phyloP scores from a whole-genome alignment of 108 stramenopile species.

The Licmophora abbreviata region DNA sequence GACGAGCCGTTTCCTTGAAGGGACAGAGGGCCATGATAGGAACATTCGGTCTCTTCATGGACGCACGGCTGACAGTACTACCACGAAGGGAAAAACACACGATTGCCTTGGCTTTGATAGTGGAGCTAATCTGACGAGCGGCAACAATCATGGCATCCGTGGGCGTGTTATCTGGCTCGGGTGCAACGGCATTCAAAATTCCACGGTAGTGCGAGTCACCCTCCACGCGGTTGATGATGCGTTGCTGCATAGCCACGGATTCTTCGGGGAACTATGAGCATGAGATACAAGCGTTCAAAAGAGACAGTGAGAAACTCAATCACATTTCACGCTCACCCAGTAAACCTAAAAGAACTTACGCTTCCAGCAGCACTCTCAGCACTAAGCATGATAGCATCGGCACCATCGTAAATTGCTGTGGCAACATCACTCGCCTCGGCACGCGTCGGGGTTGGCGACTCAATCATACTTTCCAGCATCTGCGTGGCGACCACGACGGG shows the following conservation, averaged over 20 bases:
- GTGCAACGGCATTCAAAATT: slow-evolving; percentile 34
- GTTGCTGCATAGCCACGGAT: slow-evolving; percentile 89
- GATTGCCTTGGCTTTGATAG: slow-evolving; percentile 80
- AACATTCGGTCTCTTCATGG: slow-evolving; percentile 79
- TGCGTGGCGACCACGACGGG: slow-evolving; percentile 90
- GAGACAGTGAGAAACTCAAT: no score
- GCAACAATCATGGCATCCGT: slow-evolving; percentile 90
- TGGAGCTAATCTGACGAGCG: slow-evolving; percentile 60
- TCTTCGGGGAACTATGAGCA: slow-evolving; percentile 77
- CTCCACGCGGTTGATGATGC: slow-evolving; percentile 91
- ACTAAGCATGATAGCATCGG: slow-evolving; percentile 94
- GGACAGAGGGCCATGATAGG: slow-evolving; percentile 94
- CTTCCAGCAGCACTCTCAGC: slow-evolving; percentile 88
- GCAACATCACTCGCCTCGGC: slow-evolving; percentile 93
- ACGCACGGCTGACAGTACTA: slow-evolving; percentile 76
- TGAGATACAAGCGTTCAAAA: background rate
- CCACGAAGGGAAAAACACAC: slow-evolving; percentile 87
- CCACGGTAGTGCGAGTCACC: slow-evolving; percentile 69
- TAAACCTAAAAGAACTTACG: slow-evolving; percentile 17
- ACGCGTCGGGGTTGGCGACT: slow-evolving; percentile 88
- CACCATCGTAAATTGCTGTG: slow-evolving; percentile 96
- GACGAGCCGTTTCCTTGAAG: slow-evolving; percentile 81
- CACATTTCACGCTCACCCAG: no score
- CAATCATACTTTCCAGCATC: slow-evolving; percentile 88
- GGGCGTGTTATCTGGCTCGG: slow-evolving; percentile 56